Percentiles rank a stretch among this genome's conserved stretches.
phyloP scores from a whole-genome alignment of 169 alveolate species.

The Plasmodium inui region DNA sequence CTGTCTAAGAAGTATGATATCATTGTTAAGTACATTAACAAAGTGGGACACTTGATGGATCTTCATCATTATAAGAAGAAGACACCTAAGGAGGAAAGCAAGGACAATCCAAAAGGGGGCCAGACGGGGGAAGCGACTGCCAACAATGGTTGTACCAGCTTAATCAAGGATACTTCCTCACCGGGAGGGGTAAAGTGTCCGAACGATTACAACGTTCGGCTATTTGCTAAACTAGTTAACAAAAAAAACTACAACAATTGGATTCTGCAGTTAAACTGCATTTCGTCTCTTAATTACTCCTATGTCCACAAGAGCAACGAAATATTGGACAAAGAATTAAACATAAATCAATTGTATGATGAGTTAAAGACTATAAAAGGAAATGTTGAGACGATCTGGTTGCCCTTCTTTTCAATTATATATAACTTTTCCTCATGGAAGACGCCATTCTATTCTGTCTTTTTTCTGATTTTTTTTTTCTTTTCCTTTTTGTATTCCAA shows the following conservation, averaged over 20 bases:
- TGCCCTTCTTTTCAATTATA: slow-evolving; percentile 68
- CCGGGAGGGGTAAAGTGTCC: background rate
- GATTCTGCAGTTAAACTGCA: slow-evolving; percentile 16
- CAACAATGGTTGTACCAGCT: background rate
- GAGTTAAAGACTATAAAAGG: slow-evolving; percentile 40
- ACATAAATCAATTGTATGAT: slow-evolving; percentile 61
- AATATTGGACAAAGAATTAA: slow-evolving; percentile 63
- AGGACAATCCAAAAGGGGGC: background rate
- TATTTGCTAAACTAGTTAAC: slow-evolving; percentile 33
- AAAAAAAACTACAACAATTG: slow-evolving; percentile 26
- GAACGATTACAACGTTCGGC: slow-evolving; percentile 57
- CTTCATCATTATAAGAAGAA: slow-evolving; percentile 4
- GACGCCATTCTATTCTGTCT: slow-evolving; percentile 69
- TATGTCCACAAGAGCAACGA: slow-evolving; percentile 8
- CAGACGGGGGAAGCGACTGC: background rate
- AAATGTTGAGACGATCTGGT: slow-evolving; percentile 58
- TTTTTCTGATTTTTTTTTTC: slow-evolving; percentile 44
- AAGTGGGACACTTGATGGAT: slow-evolving; percentile 31
- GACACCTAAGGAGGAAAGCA: background rate
- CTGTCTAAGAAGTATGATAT: slow-evolving; percentile 55
- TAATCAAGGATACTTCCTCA: background rate
- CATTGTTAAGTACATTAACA: slow-evolving; percentile 32
- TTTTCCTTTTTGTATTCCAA: slow-evolving; percentile 58
- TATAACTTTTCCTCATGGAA: slow-evolving; percentile 70
- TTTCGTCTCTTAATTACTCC: slow-evolving; percentile 42